Conservation (phyloP, 208 protist genomes). For the Trypanosoma avium region DNA sequence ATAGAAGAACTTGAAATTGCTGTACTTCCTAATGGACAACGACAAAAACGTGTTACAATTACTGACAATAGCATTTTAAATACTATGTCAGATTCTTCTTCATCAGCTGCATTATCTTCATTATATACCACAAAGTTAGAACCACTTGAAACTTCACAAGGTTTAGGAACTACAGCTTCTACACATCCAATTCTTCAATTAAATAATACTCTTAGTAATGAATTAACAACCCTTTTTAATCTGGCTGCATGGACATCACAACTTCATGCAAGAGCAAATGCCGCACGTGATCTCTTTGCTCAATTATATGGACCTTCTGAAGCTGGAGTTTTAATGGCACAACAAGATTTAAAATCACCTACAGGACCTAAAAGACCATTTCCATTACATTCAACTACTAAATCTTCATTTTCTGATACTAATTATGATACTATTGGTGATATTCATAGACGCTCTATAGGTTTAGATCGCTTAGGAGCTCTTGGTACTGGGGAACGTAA, state of each 20-base stretch:
- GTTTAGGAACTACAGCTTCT: not conserved
- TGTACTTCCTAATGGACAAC: constrained; percentile 33
- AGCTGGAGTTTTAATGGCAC: constrained; percentile 60
- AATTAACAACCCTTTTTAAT: constrained; percentile 58
- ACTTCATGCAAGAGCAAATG: constrained; percentile 53
- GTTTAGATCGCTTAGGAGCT: constrained; percentile 16
- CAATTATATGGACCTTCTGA: constrained; percentile 69
- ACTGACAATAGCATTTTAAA: constrained; percentile 16
- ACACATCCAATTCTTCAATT: constrained; percentile 52
- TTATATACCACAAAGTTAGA: constrained; percentile 3
- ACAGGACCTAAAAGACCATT: constrained; percentile 29
- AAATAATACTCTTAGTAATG: constrained; percentile 64
- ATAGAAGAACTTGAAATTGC: constrained; percentile 53
- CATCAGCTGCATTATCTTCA: constrained; percentile 11
- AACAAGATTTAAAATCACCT: constrained; percentile 19
- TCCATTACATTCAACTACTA: constrained; percentile 1
- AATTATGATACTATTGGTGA: constrained; percentile 27
- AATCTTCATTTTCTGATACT: constrained; percentile 4
- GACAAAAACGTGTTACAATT: constrained; percentile 5
- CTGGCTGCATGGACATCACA: constrained; percentile 52
- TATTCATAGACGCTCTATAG: constrained; percentile 32
- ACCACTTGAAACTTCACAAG: constrained; percentile 3
- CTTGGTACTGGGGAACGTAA: constrained; percentile 19
- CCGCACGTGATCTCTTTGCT: constrained; percentile 57
- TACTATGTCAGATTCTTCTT: not conserved